phyloP scores from a whole-genome alignment of 2,329 filamentous ascomycete species.

The Xylaria sp. region DNA sequence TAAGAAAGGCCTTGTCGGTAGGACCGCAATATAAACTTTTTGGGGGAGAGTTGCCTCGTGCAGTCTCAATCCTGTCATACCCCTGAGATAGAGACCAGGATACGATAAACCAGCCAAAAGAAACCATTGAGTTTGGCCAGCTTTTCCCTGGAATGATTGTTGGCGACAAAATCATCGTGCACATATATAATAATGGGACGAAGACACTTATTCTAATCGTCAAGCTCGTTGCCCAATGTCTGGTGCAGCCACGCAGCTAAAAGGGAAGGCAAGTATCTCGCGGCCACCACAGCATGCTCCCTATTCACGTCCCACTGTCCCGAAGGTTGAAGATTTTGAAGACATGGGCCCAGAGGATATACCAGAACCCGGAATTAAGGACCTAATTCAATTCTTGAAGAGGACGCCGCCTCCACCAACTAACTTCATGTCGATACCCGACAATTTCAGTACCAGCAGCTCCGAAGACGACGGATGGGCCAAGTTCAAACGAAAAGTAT shows the following conservation, averaged over 20 bases:
- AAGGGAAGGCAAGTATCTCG: conserved; percentile 14
- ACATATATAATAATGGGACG: conserved; percentile 32
- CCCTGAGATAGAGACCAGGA: conserved; percentile 33
- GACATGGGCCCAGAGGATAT: conserved; percentile 53
- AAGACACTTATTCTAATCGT: conserved; percentile 22
- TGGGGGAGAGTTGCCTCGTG: conserved; percentile 26
- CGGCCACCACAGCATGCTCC: conserved; percentile 17
- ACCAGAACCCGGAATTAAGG: conserved; percentile 19
- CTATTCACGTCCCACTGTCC: conserved; percentile 36
- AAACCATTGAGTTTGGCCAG: conserved; percentile 26
- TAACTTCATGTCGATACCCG: conserved; percentile 62
- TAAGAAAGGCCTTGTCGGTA: background rate
- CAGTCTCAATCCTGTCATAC: conserved; percentile 31
- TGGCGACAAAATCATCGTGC: conserved; percentile 36
- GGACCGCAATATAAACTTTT: conserved; percentile 43
- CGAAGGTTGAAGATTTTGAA: conserved; percentile 31
- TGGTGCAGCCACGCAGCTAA: conserved; percentile 24
- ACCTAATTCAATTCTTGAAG: conserved; percentile 55
- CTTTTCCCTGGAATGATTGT: conserved; percentile 36
- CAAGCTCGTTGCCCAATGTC: conserved; percentile 36
- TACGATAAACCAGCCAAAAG: conserved; percentile 23
- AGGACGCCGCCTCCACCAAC: conserved; percentile 60
- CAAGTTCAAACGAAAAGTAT: conserved; percentile 56
- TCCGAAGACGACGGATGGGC: conserved; percentile 53
- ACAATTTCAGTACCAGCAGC: conserved; percentile 43